Percentiles rank a stretch among this genome's conserved stretches.
These are phyloP conservation scores for Clarireedia paspali DNA, from an alignment of 2,329 filamentous ascomycete genomes.

Conservation along the genomic window DNA sequence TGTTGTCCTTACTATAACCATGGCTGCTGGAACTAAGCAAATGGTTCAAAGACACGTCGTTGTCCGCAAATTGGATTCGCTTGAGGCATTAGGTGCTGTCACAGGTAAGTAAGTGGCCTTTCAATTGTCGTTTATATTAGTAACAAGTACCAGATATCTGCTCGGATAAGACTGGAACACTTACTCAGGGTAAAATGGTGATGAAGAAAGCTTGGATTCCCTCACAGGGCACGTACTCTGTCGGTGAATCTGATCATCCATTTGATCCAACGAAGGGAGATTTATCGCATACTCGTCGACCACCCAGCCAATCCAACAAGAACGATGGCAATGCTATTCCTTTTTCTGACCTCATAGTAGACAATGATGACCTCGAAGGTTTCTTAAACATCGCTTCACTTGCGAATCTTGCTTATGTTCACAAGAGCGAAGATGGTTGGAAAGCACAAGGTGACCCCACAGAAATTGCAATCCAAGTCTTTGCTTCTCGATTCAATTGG, in stretches of 20 bases:
- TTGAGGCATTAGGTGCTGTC: conserved; percentile 49
- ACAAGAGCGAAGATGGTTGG: conserved; percentile 47
- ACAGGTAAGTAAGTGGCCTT: conserved; percentile 37
- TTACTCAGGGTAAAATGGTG: conserved; percentile 46
- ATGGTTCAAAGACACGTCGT: conserved; percentile 51
- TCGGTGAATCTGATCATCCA: conserved; percentile 42
- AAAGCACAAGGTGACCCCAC: conserved; percentile 59
- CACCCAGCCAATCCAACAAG: conserved; percentile 20
- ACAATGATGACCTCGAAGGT: conserved; percentile 42
- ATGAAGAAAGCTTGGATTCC: conserved; percentile 48
- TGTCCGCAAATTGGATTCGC: conserved; percentile 47
- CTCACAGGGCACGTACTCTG: conserved; percentile 41
- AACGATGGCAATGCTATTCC: neutral
- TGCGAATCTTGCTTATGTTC: conserved; percentile 57
- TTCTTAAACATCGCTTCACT: conserved; percentile 57
- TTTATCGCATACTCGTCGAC: conserved; percentile 30
- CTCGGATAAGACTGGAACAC: conserved; percentile 68
- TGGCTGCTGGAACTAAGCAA: conserved; percentile 51
- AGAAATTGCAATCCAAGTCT: conserved; percentile 69
- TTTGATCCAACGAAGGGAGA: conserved; percentile 42
- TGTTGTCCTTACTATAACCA: conserved; percentile 60
- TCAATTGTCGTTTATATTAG: conserved; percentile 33
- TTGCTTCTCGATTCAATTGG: conserved; percentile 61
- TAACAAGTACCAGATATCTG: conserved; percentile 42
- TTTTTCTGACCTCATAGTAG: conserved; percentile 32